These are phyloP conservation scores for Flaveria trinervia DNA, from an alignment of 129 eudicot species.

Conservation along the genomic window DNA sequence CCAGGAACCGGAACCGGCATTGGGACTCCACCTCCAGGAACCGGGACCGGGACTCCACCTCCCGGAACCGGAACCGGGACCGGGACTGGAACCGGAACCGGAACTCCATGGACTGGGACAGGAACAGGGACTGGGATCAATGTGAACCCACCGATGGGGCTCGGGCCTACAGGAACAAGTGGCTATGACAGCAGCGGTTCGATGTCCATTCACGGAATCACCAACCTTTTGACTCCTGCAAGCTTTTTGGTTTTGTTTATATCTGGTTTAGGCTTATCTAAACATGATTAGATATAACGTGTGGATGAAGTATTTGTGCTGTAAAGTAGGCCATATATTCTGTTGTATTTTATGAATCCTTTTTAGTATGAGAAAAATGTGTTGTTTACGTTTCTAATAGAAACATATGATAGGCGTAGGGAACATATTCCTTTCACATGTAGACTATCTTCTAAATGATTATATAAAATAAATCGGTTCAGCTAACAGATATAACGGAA, in stretches of 20 bases:
- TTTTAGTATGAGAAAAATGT: conserved; percentile 26
- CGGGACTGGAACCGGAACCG: neutral
- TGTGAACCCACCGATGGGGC: conserved; percentile 30
- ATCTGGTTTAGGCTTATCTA: conserved; percentile 28
- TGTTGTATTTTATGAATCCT: conserved; percentile 30
- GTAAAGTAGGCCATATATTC: conserved; percentile 35
- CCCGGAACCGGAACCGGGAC: conserved; percentile 21
- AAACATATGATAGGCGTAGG: conserved; percentile 9
- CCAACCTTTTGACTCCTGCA: conserved; percentile 6
- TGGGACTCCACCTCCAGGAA: conserved; percentile 15
- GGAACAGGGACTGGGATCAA: conserved; percentile 34
- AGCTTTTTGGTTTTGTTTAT: conserved; percentile 22
- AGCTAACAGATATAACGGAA: no score
- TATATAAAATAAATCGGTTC: no score
- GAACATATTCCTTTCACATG: conserved; percentile 10
- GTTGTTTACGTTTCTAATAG: conserved; percentile 7
- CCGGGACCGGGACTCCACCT: conserved; percentile 11
- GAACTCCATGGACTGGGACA: neutral
- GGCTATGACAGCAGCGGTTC: conserved; percentile 26
- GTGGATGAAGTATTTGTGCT: conserved; percentile 31
- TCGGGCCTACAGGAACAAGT: conserved; percentile 26
- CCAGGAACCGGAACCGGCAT: conserved; percentile 18
- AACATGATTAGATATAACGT: conserved; percentile 8
- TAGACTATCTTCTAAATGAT: neutral
- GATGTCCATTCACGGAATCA: conserved; percentile 11